Percentiles rank a stretch among this genome's conserved stretches.
phyloP scores from a whole-genome alignment of 176 grass and related monocot species.

The Bonia amplexicaulis region DNA sequence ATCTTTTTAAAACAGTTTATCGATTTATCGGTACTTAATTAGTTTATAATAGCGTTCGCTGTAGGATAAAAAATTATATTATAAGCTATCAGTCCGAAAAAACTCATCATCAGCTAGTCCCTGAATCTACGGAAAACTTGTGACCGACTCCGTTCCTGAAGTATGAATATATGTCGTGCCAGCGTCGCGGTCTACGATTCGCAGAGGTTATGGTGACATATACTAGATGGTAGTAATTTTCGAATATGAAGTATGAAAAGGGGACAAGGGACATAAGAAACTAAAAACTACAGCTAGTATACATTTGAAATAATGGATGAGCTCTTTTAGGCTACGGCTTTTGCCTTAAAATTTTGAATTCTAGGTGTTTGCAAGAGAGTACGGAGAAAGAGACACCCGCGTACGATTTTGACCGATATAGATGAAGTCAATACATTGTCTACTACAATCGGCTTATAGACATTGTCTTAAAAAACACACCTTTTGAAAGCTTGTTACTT shows the following conservation, averaged over 20 bases:
- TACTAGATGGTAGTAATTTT: background rate
- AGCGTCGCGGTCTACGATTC: background rate
- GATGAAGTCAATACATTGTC: no score
- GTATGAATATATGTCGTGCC: background rate
- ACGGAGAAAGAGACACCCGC: no score
- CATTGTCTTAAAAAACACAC: no score
- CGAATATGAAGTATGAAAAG: background rate
- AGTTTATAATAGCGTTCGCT: fast-evolving
- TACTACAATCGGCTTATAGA: no score
- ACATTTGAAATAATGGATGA: background rate
- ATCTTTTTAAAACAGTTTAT: no score
- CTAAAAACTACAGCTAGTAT: background rate
- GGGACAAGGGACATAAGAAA: background rate
- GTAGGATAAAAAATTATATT: fast-evolving
- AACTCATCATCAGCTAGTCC: background rate
- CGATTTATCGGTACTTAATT: no score
- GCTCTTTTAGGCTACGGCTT: no score
- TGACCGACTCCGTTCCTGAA: background rate
- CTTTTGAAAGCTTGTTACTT: no score
- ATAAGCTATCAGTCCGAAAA: no score
- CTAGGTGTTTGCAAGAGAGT: no score
- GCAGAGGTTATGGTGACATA: background rate
- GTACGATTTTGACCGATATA: no score
- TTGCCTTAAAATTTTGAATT: no score
- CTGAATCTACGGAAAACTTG: background rate